phyloP scores from a whole-genome alignment of 805 yeast species.

The Komagataella mondaviorum region DNA sequence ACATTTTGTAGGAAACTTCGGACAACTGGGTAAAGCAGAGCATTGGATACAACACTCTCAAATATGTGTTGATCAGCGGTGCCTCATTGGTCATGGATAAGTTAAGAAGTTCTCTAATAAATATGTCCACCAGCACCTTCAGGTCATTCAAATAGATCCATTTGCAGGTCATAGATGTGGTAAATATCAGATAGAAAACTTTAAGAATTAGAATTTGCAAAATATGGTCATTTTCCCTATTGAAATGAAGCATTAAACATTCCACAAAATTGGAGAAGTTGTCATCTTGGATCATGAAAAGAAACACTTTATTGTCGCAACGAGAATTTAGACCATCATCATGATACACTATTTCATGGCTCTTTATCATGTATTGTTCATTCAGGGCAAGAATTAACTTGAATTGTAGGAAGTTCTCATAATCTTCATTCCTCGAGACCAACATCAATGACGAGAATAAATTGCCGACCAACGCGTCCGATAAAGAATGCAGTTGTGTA shows the following conservation, averaged over 20 bases:
- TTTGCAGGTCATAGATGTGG: slow-evolving; percentile 49
- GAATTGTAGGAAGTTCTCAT: slow-evolving; percentile 56
- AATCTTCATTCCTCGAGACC: slow-evolving; percentile 28
- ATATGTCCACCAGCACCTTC: slow-evolving; percentile 70
- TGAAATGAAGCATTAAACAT: slow-evolving; percentile 59
- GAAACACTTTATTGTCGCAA: slow-evolving; percentile 36
- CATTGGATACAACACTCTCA: slow-evolving; percentile 64
- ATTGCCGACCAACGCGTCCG: slow-evolving; percentile 29
- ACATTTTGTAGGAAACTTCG: slow-evolving; percentile 41
- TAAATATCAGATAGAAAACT: slow-evolving; percentile 60
- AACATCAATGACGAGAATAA: slow-evolving; percentile 28
- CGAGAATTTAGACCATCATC: slow-evolving; percentile 7
- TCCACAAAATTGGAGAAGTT: slow-evolving; percentile 46
- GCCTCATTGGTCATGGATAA: slow-evolving; percentile 42
- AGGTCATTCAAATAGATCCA: slow-evolving; percentile 74
- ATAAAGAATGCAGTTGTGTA: slow-evolving; percentile 26
- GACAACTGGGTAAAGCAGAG: slow-evolving; percentile 51
- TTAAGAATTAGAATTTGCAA: slow-evolving; percentile 71
- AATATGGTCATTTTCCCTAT: slow-evolving; percentile 60
- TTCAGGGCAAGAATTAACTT: slow-evolving; percentile 62
- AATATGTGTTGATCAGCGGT: slow-evolving; percentile 50
- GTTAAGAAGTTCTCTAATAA: slow-evolving; percentile 67
- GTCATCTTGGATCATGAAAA: slow-evolving; percentile 31
- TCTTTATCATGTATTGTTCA: slow-evolving; percentile 71
- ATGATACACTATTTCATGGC: slow-evolving; percentile 1